Evolutionary conservation across 2,329 filamentous ascomycete genomes (phyloP).

Genomic region (Diplodia seriata): DNA sequence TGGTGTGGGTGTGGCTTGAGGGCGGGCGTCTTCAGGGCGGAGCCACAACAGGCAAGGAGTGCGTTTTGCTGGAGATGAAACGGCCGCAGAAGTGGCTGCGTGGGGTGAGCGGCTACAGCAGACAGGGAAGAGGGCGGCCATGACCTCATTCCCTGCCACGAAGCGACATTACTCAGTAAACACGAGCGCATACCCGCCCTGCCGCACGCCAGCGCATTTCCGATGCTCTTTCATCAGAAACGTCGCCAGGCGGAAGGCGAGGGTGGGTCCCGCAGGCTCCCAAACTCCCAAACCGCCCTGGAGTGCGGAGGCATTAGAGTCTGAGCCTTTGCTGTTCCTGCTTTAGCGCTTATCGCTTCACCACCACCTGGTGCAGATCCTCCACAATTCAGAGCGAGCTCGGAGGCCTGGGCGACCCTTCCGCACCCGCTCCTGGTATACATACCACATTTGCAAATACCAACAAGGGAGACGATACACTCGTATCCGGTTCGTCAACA

Average conservation of each 20-base stretch:
- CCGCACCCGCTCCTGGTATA: neutral
- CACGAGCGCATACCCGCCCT: neutral
- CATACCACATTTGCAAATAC: neutral
- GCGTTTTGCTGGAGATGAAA: conserved; percentile 3
- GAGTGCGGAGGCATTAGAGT: conserved; percentile 1
- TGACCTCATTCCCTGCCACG: neutral
- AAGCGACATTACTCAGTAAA: neutral
- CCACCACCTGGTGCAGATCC: conserved; percentile 6
- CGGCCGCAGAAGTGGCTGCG: conserved; percentile 3
- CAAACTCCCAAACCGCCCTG: neutral
- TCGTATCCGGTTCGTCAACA: too few relatives aligned
- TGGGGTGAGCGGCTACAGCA: conserved; percentile 1
- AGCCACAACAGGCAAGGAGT: conserved; percentile 14
- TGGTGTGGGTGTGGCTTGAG: neutral
- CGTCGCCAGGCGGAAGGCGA: neutral
- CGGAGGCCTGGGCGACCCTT: conserved; percentile 1
- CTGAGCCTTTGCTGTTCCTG: conserved; percentile 1
- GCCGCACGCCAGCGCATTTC: neutral
- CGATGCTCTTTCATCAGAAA: neutral
- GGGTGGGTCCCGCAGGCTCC: neutral
- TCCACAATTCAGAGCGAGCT: conserved; percentile 8
- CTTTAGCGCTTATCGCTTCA: neutral
- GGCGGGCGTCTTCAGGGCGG: too few relatives aligned
- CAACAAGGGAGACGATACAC: neutral
- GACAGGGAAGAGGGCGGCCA: neutral